Evolutionary conservation across 1,139 yeast genomes (phyloP), one percentile per base, ranked within the genome.

Genomic region (Sugiyamaella neomexicana): DNA sequence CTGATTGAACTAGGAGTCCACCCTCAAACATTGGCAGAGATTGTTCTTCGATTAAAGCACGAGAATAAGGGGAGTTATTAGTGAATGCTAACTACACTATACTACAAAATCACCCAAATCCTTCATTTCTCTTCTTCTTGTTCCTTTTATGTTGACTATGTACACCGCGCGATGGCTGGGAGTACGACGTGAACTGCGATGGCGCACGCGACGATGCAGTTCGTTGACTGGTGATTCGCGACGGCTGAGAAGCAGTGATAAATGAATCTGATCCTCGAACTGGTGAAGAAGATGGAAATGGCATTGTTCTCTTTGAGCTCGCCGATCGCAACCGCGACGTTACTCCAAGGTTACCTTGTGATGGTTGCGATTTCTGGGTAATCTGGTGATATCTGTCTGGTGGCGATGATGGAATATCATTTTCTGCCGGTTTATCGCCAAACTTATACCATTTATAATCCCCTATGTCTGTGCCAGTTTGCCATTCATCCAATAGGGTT

Each of bases 21-120:
- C 38, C 70, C 70, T 5, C 64, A 64, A 49, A 58, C 65, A 6
- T 56, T 67, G 31, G 68, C 64, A 1, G 68, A 60, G 59, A 52
- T 45, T 17, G 40, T 45, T 3, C 5, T 38, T 23, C 40, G 49
- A 36, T 16, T 45, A n/a, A 45, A 45, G 20, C 41, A 45, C 25
- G 49, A 45, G 41, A 44, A 44, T n/a, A 44, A 32, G 29, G 31
- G 39, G 2, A 42, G n/a, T 29, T 29, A 29, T 3, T 29, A 29
- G 34, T 9, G n/a, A 10, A 23, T 43, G 16, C n/a, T 39, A 8
- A 39, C 10, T n/a, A 39, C 20, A 27, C 31, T 27, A 27, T 39
- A 39, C 10, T 7, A 31, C 25, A 25, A 5, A 42, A 31, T 46
- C 39, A 52, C 5, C 55, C 55, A 34, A 52, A 52, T 5, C 56